Percentiles rank a stretch among this genome's conserved stretches.
Conservation (phyloP, 176 grass and related monocot genomes). For the Lolium perenne region DNA sequence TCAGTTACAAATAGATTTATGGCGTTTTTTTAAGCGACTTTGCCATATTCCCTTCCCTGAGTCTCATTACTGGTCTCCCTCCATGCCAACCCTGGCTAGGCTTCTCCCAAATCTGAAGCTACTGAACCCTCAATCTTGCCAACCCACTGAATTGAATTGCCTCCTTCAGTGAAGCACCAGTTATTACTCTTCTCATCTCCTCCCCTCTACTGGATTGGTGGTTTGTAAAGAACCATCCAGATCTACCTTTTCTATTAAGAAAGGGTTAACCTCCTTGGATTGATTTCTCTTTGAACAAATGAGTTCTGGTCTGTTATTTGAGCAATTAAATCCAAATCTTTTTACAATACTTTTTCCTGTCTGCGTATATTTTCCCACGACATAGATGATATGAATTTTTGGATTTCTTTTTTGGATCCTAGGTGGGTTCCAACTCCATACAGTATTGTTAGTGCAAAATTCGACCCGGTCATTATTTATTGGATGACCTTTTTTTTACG, state of each 20-base stretch:
- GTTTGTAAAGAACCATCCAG: neutral
- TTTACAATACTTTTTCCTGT: neutral
- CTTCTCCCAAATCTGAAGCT: neutral
- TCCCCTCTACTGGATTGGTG: neutral
- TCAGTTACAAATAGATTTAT: neutral
- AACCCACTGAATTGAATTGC: neutral
- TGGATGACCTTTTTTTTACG: neutral
- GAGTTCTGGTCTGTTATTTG: too few species aligned
- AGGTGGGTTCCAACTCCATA: neutral
- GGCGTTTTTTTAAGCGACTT: neutral
- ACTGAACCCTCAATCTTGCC: neutral
- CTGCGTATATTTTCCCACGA: neutral
- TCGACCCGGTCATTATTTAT: neutral
- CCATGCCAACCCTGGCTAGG: neutral
- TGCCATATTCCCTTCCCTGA: neutral
- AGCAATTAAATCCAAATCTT: neutral
- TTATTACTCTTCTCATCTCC: neutral
- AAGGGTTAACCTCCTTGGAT: too few species aligned
- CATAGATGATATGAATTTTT: neutral
- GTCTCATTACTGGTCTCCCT: neutral
- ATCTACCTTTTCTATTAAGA: too few species aligned
- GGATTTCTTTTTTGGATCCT: neutral
- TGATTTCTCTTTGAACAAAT: too few species aligned
- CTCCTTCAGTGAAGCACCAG: neutral
- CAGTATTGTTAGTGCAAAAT: neutral